Conservation (phyloP, 805 yeast species). For the Saccharomyces paradoxus region DNA sequence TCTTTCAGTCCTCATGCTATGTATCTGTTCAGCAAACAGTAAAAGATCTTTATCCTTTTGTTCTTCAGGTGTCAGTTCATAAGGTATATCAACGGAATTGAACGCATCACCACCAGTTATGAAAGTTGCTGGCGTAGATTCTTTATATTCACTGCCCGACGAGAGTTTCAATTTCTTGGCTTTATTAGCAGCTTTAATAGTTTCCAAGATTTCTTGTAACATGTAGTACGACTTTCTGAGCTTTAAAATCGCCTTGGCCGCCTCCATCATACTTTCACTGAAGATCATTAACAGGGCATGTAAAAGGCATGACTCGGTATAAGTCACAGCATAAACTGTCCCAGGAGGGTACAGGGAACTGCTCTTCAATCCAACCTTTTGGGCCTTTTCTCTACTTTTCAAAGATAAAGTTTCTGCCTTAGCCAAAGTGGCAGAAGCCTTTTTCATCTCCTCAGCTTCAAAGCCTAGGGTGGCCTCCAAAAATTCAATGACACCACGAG, state of each 20-base stretch:
- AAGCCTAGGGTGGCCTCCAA: slow-evolving; percentile 90
- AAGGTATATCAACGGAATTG: slow-evolving; percentile 28
- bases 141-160: slow-evolving; percentile 3
- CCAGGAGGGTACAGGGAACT: slow-evolving; percentile 84
- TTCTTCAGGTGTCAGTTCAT: slow-evolving; percentile 31
- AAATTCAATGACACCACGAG: slow-evolving; percentile 80
- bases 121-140: slow-evolving; percentile 17
- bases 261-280: slow-evolving; percentile 79
- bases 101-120: slow-evolving; percentile 37
- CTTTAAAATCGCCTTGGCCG: slow-evolving; percentile 83
- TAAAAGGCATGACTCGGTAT: slow-evolving; percentile 78
- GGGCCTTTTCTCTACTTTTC: slow-evolving; percentile 54
- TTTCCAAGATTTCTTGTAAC: slow-evolving; percentile 63
- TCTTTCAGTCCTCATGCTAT: slow-evolving; percentile 55
- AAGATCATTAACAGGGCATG: slow-evolving; percentile 82
- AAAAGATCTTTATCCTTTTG: slow-evolving; percentile 44
- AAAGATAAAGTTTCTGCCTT: slow-evolving; percentile 64
- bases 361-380: slow-evolving; percentile 48
- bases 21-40: slow-evolving; percentile 48
- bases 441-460: slow-evolving; percentile 78
- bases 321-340: slow-evolving; percentile 84
- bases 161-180: slow-evolving; percentile 5
- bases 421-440: slow-evolving; percentile 62
- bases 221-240: slow-evolving; percentile 83
- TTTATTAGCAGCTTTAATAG: slow-evolving; percentile 35